Base-by-base conservation (phyloP, 2,329 filamentous ascomycete genomes). In the Nemania abortiva region DNA sequence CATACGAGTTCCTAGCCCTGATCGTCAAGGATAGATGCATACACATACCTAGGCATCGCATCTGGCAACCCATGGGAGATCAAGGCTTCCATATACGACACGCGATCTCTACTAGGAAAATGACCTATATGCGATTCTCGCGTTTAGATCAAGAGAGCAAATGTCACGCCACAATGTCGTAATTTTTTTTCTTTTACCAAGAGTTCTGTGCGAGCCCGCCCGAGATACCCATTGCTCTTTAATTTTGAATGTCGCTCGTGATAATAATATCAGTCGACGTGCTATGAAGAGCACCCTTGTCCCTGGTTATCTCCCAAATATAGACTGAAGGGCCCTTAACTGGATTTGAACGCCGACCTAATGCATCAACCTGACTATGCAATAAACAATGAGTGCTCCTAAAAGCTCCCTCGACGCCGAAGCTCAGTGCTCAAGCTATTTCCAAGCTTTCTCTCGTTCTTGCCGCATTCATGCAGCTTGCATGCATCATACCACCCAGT, bases 21-120 rank as follows among this genome's bases (percentile, higher is more conserved):
- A 69, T 50, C 13, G 11, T 50, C 34, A n/a, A 52, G 11, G 37
- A 60, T 62, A 89, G 91, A 93, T 82, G 89, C 87, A 0, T 92
- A 87, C 76, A 92, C 91, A 1, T 86, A 91, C 77, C 81, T 93
- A 31, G 88, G 88, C 3, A 88, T 93, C 65, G 83, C 83, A 18
- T 83, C 81, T 11, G 84, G 84, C 0, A 93, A 93, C 76, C 78
- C 84, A 0, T 93, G 87, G 84, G 86, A 85, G 1, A 79, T 94
- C 66, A 86, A 84, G 74, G 86, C 90, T 11, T 88, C 87, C 4
- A 82, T 89, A 37, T 88, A 89, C 72, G 84, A 79, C 70, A 87
- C 86, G 1, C 76, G 68, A 15, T 83, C 86, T 37, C 74, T 81
- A 39, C 78, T 85, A 29, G 68, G 68, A 49, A 70, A 76, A 70